Evolutionary conservation across 2,329 filamentous ascomycete species (phyloP).

Genomic region (Nigrospora osmanthi): DNA sequence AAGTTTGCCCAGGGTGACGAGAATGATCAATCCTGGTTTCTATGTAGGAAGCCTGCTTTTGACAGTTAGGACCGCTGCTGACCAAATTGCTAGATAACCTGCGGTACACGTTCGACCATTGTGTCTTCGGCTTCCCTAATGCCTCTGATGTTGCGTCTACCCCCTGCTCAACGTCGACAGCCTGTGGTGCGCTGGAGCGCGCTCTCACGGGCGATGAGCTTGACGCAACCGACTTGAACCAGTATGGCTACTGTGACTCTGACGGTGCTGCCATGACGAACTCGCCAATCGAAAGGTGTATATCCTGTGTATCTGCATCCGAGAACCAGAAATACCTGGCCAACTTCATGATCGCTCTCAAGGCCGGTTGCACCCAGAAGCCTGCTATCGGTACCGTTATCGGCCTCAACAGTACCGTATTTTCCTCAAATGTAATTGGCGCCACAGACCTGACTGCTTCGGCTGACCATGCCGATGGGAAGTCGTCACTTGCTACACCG

Average conservation of each 20-base stretch:
- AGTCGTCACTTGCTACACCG: slow-evolving; percentile 23
- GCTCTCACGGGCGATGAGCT: slow-evolving; percentile 32
- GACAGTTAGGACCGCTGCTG: neutral
- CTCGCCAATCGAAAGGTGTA: slow-evolving; percentile 29
- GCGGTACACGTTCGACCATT: slow-evolving; percentile 42
- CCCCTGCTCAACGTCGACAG: slow-evolving; percentile 42
- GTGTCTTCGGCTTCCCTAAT: slow-evolving; percentile 44
- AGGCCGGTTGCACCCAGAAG: slow-evolving; percentile 42
- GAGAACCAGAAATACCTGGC: slow-evolving; percentile 34
- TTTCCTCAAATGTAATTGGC: slow-evolving; percentile 25
- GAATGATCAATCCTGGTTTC: slow-evolving; percentile 47
- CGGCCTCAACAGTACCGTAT: slow-evolving; percentile 36
- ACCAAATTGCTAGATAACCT: slow-evolving; percentile 37
- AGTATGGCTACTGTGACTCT: slow-evolving; percentile 38
- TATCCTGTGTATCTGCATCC: slow-evolving; percentile 35
- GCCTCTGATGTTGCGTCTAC: slow-evolving; percentile 33
- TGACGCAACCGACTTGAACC: slow-evolving; percentile 20
- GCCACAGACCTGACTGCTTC: slow-evolving; percentile 24
- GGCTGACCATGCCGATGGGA: slow-evolving; percentile 3
- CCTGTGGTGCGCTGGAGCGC: slow-evolving; percentile 36
- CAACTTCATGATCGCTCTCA: slow-evolving; percentile 46
- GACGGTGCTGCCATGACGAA: slow-evolving; percentile 27
- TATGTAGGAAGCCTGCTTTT: slow-evolving; percentile 33
- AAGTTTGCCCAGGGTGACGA: slow-evolving; percentile 36
- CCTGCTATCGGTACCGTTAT: slow-evolving; percentile 27